Base-by-base conservation (phyloP, 352 stramenopile genomes). In the Globisporangium cederbergense region DNA sequence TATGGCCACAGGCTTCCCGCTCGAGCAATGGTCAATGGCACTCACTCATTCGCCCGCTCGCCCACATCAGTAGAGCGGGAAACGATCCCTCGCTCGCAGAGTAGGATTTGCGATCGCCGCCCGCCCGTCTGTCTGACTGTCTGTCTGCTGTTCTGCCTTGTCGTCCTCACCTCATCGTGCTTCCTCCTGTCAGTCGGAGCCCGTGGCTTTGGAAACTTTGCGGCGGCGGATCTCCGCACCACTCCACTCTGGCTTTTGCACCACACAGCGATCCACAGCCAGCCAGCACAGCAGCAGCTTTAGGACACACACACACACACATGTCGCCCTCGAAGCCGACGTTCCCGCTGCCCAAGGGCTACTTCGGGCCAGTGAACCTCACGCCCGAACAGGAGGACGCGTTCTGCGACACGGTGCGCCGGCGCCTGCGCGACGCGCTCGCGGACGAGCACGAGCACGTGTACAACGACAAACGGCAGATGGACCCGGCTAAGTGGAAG, bases 401-500 rank as follows among this genome's bases (percentile, higher is more conserved):
- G 30, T 79, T 70, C 50, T 50, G 50, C 14, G 58, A 64, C 7
- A 55, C 76, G 8, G 76, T 76, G 10, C 62, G 38, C 20, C 51
- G 53, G 20, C 72, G 68, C 38, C 61, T 83, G 36, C 65, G 62
- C 42, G 56, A 71, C 2, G 59, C 77, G 46, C 59, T 81, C 25
- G 66, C 65, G 10, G 71, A 77, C n/a, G 76, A 83, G 40, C 40
- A 75, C 10, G 66, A 65, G 36, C 70, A 69, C 45, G 53, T 38
- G 0, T 53, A 74, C 32, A 67, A 66, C 16, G 60, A 77, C 20
- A 64, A 74, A 11, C 70, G 68, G 7, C n/a, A 67, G 11, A 60
- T 83, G 20, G 72, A 83, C 49, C 25, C 56, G 16, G 55, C 43
- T 13, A 73, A 86, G 53, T 89, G 80, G 80, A 78, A 77, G 60